phyloP scores from a whole-genome alignment of 768 basidiomycete genomes.

The Mrakia blollopis region DNA sequence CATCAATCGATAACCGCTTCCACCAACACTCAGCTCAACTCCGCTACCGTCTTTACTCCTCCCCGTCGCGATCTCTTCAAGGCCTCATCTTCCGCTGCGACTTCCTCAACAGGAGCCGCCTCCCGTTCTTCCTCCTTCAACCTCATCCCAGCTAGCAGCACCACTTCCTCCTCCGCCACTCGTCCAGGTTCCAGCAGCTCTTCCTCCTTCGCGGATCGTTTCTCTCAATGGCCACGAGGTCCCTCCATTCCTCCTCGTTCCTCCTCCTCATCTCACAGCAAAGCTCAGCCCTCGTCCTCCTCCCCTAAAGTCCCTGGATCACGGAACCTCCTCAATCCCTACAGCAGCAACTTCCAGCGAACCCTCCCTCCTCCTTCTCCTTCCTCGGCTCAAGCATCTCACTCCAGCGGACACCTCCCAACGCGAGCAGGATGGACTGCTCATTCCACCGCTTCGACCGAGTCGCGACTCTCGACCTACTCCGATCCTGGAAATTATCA shows the following conservation, averaged over 20 bases:
- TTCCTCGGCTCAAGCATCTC: neutral
- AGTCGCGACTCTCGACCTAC: constrained; percentile 2
- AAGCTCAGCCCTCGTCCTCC: neutral
- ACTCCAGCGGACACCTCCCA: neutral
- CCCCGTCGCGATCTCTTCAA: neutral
- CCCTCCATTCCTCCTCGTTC: neutral
- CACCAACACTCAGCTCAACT: neutral
- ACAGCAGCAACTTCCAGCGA: neutral
- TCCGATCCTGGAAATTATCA: neutral
- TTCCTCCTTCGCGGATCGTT: constrained; percentile 2
- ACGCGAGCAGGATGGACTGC: neutral
- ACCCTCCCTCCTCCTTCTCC: neutral
- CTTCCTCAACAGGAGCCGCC: neutral
- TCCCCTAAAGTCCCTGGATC: neutral
- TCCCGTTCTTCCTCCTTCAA: neutral
- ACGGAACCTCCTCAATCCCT: neutral
- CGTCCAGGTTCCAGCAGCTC: neutral
- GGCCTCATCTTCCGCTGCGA: neutral
- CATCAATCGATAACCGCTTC: neutral
- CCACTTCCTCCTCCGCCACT: neutral
- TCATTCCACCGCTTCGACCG: neutral
- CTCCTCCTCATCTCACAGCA: neutral
- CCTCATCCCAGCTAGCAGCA: neutral
- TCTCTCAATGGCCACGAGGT: neutral
- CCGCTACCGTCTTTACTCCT: constrained; percentile 6